Evolutionary conservation across 441 rosid genomes (phyloP).

Genomic region (Cnidoscolus chayamansa): DNA sequence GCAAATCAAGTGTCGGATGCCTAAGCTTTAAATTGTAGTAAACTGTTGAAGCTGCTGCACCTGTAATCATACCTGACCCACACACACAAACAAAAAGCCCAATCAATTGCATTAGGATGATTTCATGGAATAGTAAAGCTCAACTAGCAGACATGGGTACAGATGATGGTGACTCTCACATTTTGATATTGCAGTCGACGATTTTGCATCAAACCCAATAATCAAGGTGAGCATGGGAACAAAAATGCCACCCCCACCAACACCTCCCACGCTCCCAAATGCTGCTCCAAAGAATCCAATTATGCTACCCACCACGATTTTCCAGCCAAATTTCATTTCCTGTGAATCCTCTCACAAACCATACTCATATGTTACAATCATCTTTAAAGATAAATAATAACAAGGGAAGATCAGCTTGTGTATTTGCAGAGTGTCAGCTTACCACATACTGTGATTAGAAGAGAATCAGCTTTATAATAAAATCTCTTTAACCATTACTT

Average conservation of each 20-base stretch:
- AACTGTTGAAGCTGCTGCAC: conserved; percentile 40
- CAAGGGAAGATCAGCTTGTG: background rate
- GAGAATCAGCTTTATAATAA: too few relatives aligned
- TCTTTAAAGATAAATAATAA: background rate
- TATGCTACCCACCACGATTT: conserved; percentile 39
- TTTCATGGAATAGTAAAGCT: background rate
- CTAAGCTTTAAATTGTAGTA: conserved; percentile 40
- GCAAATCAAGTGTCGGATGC: conserved; percentile 54
- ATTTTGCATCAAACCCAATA: conserved; percentile 49
- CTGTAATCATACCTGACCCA: conserved; percentile 41
- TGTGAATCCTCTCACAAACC: conserved; percentile 12
- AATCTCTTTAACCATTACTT: too few relatives aligned
- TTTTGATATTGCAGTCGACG: conserved; percentile 48
- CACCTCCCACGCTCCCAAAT: conserved; percentile 51
- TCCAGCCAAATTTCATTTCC: conserved; percentile 45
- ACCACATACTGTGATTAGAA: too few relatives aligned
- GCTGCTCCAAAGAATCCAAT: conserved; percentile 55
- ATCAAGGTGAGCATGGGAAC: conserved; percentile 49
- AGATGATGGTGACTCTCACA: conserved; percentile 23
- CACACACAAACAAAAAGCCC: conserved; percentile 3
- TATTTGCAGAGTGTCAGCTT: background rate
- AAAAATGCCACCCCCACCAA: conserved; percentile 54
- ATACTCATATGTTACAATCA: conserved; percentile 1
- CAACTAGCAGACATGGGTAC: background rate
- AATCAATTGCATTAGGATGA: background rate